Evolutionary conservation across 345 rosid species (phyloP).

Genomic region (Heritiera littoralis): DNA sequence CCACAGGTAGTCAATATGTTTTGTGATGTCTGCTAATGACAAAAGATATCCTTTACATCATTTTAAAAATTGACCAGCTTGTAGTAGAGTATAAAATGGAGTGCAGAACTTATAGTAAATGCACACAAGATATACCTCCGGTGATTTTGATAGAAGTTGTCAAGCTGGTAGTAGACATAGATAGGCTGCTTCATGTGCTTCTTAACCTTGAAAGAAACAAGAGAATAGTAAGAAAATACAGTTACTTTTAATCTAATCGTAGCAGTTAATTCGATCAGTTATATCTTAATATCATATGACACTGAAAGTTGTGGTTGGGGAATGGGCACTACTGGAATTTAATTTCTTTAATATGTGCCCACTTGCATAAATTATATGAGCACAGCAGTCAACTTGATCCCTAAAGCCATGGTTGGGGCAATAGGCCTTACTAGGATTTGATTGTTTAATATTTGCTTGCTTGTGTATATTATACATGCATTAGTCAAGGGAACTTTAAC

Average conservation of each 20-base stretch:
- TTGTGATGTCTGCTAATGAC: not conserved
- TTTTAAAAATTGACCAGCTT: not conserved
- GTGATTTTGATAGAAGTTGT: constrained; percentile 98
- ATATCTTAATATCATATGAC: not conserved
- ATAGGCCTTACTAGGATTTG: not conserved
- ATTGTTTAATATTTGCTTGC: not conserved
- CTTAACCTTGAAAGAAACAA: constrained; percentile 51
- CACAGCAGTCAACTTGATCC: not conserved
- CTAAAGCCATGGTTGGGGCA: not conserved
- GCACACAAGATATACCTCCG: constrained; percentile 61
- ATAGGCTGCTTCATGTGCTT: constrained; percentile 86
- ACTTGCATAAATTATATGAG: not conserved
- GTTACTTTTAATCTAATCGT: constrained; percentile 9
- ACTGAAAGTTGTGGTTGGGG: not conserved
- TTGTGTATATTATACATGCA: not conserved
- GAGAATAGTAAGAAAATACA: constrained; percentile 11
- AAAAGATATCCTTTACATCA: not conserved
- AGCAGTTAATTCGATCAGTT: not conserved
- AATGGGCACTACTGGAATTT: not conserved
- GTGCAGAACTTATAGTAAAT: constrained; percentile 1
- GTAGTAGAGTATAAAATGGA: not conserved
- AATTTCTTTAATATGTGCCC: not conserved
- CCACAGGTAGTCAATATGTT: not conserved
- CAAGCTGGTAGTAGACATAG: constrained; percentile 94
- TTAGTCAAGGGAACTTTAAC: too few species aligned